Conservation (phyloP, 345 rosid genomes). For the Citrus trifoliata region DNA sequence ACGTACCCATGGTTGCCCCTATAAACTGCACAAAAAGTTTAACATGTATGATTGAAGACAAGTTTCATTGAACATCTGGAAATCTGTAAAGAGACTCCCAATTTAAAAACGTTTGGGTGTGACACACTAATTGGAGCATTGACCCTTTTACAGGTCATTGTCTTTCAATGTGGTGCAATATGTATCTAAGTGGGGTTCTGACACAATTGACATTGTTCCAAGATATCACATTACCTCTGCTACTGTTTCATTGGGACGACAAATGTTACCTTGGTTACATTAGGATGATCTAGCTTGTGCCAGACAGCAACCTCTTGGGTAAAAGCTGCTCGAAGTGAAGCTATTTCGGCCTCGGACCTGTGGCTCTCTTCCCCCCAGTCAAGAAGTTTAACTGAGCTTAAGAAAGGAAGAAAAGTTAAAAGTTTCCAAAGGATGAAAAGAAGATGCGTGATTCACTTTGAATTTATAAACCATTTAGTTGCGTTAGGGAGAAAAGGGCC, state of each 20-base stretch:
- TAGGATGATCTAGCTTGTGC: constrained; percentile 98
- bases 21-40: constrained; percentile 55
- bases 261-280: constrained; percentile 76
- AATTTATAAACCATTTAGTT: background rate
- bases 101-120: background rate
- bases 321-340: constrained; percentile 85
- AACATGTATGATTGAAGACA: background rate
- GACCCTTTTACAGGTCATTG: background rate
- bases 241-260: background rate
- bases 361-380: constrained; percentile 99
- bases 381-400: constrained; percentile 74
- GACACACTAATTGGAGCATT: background rate
- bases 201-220: background rate
- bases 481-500: background rate
- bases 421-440: background rate
- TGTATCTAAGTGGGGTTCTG: background rate
- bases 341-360: constrained; percentile 83
- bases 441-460: background rate
- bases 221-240: background rate
- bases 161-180: background rate
- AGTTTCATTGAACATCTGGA: background rate
- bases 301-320: constrained; percentile 96
- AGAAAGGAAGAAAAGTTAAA: constrained; percentile 13
- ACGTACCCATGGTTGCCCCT: constrained; percentile 88
- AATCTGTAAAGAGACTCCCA: background rate